Conservation (phyloP, 805 yeast species). For the Nadsonia fulvescens region DNA sequence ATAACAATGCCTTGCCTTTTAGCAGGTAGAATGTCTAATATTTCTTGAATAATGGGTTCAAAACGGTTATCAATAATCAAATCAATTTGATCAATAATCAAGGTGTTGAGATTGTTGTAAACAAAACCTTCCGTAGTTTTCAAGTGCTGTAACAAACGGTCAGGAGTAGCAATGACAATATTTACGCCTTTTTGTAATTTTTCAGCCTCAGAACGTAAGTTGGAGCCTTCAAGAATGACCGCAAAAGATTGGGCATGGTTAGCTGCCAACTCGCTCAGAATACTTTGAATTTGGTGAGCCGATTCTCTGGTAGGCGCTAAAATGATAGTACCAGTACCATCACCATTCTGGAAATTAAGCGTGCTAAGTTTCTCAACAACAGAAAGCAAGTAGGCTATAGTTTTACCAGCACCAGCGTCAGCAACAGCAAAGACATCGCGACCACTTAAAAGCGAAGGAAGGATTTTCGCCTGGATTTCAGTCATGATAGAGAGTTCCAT, state of each 20-base stretch:
- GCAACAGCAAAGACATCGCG: slow-evolving; percentile 97
- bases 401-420: slow-evolving; percentile 98
- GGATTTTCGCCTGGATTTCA: too few species aligned
- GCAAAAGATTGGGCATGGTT: too few species aligned
- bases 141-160: too few species aligned
- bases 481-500: too few species aligned
- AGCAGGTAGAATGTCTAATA: slow-evolving; percentile 69
- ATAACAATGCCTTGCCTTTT: slow-evolving; percentile 90
- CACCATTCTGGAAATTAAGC: slow-evolving; percentile 81
- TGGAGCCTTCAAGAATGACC: too few species aligned
- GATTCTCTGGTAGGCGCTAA: slow-evolving; percentile 93
- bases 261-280: slow-evolving; percentile 69
- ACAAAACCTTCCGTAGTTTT: too few species aligned
- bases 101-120: slow-evolving; percentile 70
- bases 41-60: slow-evolving; percentile 87
- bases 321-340: slow-evolving; percentile 71
- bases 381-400: slow-evolving; percentile 93
- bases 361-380: too few species aligned
- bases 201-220: too few species aligned
- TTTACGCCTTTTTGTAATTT: slow-evolving; percentile 67
- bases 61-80: slow-evolving; percentile 85
- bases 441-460: too few species aligned
- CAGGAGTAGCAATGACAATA: slow-evolving; percentile 93
- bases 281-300: slow-evolving; percentile 84
- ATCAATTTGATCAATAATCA: slow-evolving; percentile 92